Evolutionary conservation across 1,284 basidiomycete genomes (phyloP), one percentile per base, ranked within the genome.

Genomic region (Phlebopus sp.): DNA sequence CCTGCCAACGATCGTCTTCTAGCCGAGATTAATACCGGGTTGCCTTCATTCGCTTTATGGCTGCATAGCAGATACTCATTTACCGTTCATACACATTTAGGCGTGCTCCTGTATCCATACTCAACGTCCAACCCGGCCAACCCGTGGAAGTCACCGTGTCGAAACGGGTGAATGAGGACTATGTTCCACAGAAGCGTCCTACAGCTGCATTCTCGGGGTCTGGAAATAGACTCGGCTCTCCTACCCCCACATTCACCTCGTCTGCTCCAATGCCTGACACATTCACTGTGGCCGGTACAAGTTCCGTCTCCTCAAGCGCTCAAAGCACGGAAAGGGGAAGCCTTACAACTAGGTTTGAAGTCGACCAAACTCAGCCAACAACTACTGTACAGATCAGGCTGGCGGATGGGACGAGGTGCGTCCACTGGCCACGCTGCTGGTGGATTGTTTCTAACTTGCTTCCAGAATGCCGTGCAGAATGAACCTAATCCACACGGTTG

Each of bases 331-430:
- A 73, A 29, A 68, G 69, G 42, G 66, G 73, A 36, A 74, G 64
- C 46, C 64, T 81, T 19, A 71, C 63, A 34, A 77, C 82, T 19
- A 70, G 74, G 50, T 95, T 97, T 63, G 82, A 89, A 64, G 88
- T 97, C 4, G 92, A 98, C 62, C 77, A 81, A 58, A 77, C 72
- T 15, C 75, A 81, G 64, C 95, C 95, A 1, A 88, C 84, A 44
- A 97, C 95, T 29, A 92, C 82, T 60, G 77, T 99, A n/a, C 95
- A 97, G 71, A 77, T 98, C 47, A 77, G 95, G 40, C 67, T 98
- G 39, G 89, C 87, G 9, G 94, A 97, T 69, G 97, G 97, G 10
- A 90, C 90, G n/a, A 79, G 88, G 86, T 87, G 52, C 30, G 75
- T 44, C 46, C 38, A 15, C 30, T 36, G 14, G 29, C 45, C 37